Percentiles rank a stretch among this genome's conserved stretches.
Conservation (phyloP, 1,139 yeast species). For the Kodamaea derodonti region DNA sequence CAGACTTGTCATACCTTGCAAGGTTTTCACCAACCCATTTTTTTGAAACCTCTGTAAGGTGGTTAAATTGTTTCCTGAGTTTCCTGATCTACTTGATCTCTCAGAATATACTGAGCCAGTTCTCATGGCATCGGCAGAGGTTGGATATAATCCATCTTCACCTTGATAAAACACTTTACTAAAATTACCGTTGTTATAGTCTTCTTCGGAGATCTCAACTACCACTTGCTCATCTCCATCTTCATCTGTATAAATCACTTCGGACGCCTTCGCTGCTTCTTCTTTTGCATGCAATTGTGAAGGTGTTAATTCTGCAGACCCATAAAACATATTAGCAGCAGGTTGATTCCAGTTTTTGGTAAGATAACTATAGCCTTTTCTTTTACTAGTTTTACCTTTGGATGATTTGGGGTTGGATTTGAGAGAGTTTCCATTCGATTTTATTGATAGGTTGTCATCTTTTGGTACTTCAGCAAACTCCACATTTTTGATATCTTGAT, state of each 20-base stretch:
- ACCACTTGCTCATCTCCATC: slow-evolving; percentile 5
- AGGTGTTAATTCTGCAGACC: slow-evolving; percentile 3
- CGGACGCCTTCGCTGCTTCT: slow-evolving; percentile 2
- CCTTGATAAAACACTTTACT: slow-evolving; percentile 25
- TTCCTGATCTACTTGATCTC: slow-evolving; percentile 1
- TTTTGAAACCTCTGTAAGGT: background rate
- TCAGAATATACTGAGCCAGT: background rate
- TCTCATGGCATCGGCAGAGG: slow-evolving; percentile 18
- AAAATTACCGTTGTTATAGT: slow-evolving; percentile 25
- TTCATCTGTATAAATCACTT: background rate
- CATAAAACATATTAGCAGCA: slow-evolving; percentile 11
- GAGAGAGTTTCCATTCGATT: slow-evolving; percentile 2
- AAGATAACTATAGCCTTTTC: slow-evolving; percentile 15
- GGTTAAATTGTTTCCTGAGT: background rate
- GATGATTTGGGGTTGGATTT: slow-evolving; percentile 5
- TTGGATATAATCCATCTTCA: slow-evolving; percentile 15
- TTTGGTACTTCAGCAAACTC: slow-evolving; percentile 9
- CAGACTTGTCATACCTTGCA: background rate
- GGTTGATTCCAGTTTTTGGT: slow-evolving; percentile 36
- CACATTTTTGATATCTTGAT: slow-evolving; percentile 5
- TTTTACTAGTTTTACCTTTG: slow-evolving; percentile 1
- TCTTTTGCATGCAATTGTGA: slow-evolving; percentile 14
- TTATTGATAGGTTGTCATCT: slow-evolving; percentile 2
- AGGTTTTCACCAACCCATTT: background rate
- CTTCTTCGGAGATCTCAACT: slow-evolving; percentile 30